Base-by-base conservation (phyloP, 2,329 filamentous ascomycete species). In the Neurospora crassa region DNA sequence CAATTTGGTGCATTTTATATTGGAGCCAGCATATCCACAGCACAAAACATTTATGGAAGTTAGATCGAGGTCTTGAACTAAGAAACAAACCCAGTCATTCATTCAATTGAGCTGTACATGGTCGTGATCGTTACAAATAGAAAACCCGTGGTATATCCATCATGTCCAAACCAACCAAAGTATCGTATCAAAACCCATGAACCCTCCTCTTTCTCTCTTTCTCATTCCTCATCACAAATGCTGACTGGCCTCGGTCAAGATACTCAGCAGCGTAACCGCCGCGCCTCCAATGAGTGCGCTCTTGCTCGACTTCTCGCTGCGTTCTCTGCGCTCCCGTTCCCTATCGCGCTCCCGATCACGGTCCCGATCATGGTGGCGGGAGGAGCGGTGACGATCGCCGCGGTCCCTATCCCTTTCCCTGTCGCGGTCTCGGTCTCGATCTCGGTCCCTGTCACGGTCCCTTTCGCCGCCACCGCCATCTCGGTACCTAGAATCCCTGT, bases 211-310 rank as follows among this genome's bases (percentile, higher is more conserved):
- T 11, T 8, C 10, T 29, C 45, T 16, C 7, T 29, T 7, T 5
- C 20, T 20, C 6, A 53, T 10, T 40, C 10, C 11, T 29, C 20
- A 42, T 74, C 68, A 71, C 67, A 81, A 67, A 77, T 74, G 45
- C 72, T 76, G 75, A 7, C 87, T 87, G 37, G 87, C 88, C 76
- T 90, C 87, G 4, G 85, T 84, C 41, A 90, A 78, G 1, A 89
- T 87, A 70, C 84, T 85, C 67, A 90, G 76, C 72, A 90, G 78
- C 70, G 86, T 88, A 2, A 85, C 87, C 0, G 88, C 88, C 0
- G 87, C 88, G 11, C 88, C 87, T 4, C 88, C 88, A 40, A 90
- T 86, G 1, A 63, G 53, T 63, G 53, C 53, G 53, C 53, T 63
- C 29, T 63, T 63, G 24, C 53, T 63, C 24, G 53, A 63, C 29